Evolutionary conservation across 2,329 filamentous ascomycete species (phyloP), one percentile per base, ranked within the genome.

Genomic region (Uncinocarpus reesii): DNA sequence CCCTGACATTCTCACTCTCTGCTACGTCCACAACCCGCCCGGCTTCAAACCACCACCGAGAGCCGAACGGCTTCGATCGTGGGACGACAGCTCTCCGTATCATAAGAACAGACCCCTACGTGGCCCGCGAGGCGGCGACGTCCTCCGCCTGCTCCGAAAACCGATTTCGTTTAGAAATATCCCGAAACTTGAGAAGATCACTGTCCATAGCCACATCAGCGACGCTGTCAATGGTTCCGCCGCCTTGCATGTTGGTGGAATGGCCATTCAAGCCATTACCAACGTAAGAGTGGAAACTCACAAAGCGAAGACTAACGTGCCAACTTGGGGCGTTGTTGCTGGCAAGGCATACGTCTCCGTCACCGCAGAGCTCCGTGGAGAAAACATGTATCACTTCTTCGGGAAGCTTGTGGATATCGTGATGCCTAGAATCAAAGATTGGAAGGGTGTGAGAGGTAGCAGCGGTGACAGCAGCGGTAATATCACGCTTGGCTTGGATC

Each of bases 341-440:
- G 84, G 84, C 38, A 80, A 83, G 62, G 77, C 81, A 55, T 75
- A 86, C 23, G 64, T 68, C 44, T 80, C 86, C 51, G 79, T 85
- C 57, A 95, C 90, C 61, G 81, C 79, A 42, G 83, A 85, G 21
- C 70, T 98, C 53, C 73, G 75, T 48, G 87, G 86, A 24, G 83
- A 92, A 63, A 77, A 83, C 51, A 92, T 93, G 60, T 85, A 86
- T 54, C 83, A 95, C 65, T 95, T 98, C 65, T 63, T 98, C 37
- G 84, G 90, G 60, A 95, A 95, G 71, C 73, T 88, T 57, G 75
- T 96, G 48, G 87, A 94, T 63, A 73, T 96, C 7, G 89, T 98
- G 4, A 76, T 96, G 63, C 92, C 92, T 32, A 85, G 82, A 62
- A 93, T 98, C 68, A 98, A 96, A 74, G 92, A 98, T 58, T 98